phyloP scores from a whole-genome alignment of 2,329 filamentous ascomycete genomes.

The Drechslera avenae region DNA sequence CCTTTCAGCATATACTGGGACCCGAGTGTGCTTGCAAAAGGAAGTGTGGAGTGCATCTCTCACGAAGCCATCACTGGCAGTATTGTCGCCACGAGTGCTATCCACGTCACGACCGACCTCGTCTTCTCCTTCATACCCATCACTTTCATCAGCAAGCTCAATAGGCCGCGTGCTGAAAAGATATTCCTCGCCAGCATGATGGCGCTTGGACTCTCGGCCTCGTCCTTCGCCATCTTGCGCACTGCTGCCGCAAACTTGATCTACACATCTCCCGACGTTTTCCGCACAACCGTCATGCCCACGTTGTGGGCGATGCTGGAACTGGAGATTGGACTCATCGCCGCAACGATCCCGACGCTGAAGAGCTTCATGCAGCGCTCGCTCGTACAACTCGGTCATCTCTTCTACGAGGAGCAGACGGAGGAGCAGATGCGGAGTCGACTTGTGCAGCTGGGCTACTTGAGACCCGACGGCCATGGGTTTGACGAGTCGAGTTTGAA shows the following conservation, averaged over 20 bases:
- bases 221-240: slow-evolving; percentile 27
- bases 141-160: slow-evolving; percentile 28
- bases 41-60: slow-evolving; percentile 20
- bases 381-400: slow-evolving; percentile 18
- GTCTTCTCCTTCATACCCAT: slow-evolving; percentile 30
- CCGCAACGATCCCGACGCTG: slow-evolving; percentile 35
- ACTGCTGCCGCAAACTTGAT: slow-evolving; percentile 25
- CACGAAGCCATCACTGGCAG: slow-evolving; percentile 27
- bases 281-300: slow-evolving; percentile 26
- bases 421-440: slow-evolving; percentile 17
- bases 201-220: slow-evolving; percentile 31
- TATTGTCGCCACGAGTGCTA: slow-evolving; percentile 25
- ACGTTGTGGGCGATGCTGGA: slow-evolving; percentile 34
- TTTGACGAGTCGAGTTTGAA: neutral
- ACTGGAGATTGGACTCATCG: slow-evolving; percentile 33
- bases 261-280: slow-evolving; percentile 24
- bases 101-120: slow-evolving; percentile 27
- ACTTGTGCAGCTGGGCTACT: slow-evolving; percentile 24
- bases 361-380: slow-evolving; percentile 26
- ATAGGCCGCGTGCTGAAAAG: slow-evolving; percentile 29
- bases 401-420: slow-evolving; percentile 26
- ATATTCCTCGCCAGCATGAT: slow-evolving; percentile 30
- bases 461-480: slow-evolving; percentile 2
- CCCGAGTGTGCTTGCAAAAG: slow-evolving; percentile 15
- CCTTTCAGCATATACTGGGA: slow-evolving; percentile 37